These are phyloP conservation scores for Catunica adiposa DNA, from an alignment of 2,329 filamentous ascomycete genomes.

Conservation along the genomic window DNA sequence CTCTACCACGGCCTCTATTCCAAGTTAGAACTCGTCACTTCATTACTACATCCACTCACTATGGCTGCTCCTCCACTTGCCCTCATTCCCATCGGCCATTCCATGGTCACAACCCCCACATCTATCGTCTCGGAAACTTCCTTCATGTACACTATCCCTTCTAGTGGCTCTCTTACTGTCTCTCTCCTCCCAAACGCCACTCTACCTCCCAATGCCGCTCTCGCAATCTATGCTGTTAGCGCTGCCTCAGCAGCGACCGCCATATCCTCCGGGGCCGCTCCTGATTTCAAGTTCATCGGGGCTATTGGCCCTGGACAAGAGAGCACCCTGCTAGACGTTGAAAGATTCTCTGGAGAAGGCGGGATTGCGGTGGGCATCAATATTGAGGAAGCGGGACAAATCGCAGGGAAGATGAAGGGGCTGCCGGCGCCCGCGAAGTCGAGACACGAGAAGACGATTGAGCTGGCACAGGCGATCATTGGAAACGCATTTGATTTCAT, in stretches of 20 bases:
- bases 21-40: too few species aligned
- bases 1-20: neutral
- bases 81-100: slow-evolving; percentile 43
- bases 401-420: slow-evolving; percentile 51
- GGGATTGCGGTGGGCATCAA: slow-evolving; percentile 66
- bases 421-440: slow-evolving; percentile 26
- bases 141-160: slow-evolving; percentile 38
- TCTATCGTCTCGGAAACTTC: slow-evolving; percentile 36
- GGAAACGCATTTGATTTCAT: slow-evolving; percentile 96
- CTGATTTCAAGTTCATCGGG: slow-evolving; percentile 69
- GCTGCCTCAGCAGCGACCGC: slow-evolving; percentile 25
- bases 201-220: slow-evolving; percentile 61
- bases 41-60: neutral
- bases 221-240: slow-evolving; percentile 72
- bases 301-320: slow-evolving; percentile 82
- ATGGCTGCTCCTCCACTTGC: slow-evolving; percentile 38
- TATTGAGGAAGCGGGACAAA: slow-evolving; percentile 58
- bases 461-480: slow-evolving; percentile 84
- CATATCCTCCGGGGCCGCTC: slow-evolving; percentile 25
- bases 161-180: slow-evolving; percentile 58
- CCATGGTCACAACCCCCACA: slow-evolving; percentile 37
- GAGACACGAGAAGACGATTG: slow-evolving; percentile 34
- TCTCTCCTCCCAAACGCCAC: slow-evolving; percentile 68
- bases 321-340: slow-evolving; percentile 74
- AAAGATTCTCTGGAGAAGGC: slow-evolving; percentile 18